Percentiles rank a stretch among this genome's conserved stretches.
These are phyloP conservation scores for Xylaria sp. DNA, from an alignment of 2,329 filamentous ascomycete species.

Conservation along the genomic window DNA sequence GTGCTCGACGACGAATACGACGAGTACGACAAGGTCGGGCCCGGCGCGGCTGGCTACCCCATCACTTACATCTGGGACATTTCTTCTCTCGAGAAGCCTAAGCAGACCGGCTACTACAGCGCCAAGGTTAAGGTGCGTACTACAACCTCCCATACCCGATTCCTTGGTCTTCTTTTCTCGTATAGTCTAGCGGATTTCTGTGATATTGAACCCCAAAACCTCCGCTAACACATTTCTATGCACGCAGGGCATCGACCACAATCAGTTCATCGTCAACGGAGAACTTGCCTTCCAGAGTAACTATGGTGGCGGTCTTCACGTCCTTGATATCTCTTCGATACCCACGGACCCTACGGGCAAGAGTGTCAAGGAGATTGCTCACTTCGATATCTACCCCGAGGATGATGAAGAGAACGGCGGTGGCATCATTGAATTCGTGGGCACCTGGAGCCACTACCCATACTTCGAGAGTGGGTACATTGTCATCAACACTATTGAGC, in stretches of 20 bases:
- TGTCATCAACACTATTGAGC: constrained; percentile 59
- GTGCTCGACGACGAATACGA: constrained; percentile 62
- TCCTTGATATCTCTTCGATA: constrained; percentile 50
- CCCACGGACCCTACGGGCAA: constrained; percentile 46
- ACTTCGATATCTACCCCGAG: constrained; percentile 59
- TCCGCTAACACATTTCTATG: no score
- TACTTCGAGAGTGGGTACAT: constrained; percentile 57
- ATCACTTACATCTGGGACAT: constrained; percentile 61
- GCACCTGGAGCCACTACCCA: constrained; percentile 56
- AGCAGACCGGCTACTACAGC: constrained; percentile 55
- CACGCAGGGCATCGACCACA: constrained; percentile 53
- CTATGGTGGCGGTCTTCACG: constrained; percentile 55
- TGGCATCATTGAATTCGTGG: constrained; percentile 49
- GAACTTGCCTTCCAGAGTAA: constrained; percentile 56
- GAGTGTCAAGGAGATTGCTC: constrained; percentile 52
- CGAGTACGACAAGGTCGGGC: constrained; percentile 54
- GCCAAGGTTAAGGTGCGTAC: constrained; percentile 46
- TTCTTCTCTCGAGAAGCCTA: constrained; percentile 52
- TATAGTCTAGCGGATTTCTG: no score
- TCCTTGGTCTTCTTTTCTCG: no score
- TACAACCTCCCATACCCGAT: no score
- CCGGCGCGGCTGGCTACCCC: constrained; percentile 51
- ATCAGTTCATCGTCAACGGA: constrained; percentile 54
- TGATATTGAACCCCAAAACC: no score
- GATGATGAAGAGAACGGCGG: constrained; percentile 54